A percentile compares a stretch with the other conserved stretches of the same genome.
These are phyloP conservation scores for Thalia dealbata DNA, from an alignment of 176 grass and related monocot genomes.

Conservation along the genomic window DNA sequence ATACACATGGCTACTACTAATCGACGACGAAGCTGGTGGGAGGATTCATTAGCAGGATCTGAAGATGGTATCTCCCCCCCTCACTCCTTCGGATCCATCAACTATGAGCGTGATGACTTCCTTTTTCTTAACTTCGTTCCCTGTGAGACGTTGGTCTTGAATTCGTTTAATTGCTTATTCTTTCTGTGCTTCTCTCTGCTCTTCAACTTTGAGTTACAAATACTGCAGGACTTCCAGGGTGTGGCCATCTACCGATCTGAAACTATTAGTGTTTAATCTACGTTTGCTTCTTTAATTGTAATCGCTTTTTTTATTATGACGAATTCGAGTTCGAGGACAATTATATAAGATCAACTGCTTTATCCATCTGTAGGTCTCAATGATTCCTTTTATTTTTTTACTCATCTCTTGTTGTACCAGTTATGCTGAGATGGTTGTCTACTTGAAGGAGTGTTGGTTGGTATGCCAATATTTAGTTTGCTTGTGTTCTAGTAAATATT, in stretches of 20 bases:
- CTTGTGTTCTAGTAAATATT: background rate
- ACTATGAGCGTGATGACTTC: background rate
- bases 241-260: background rate
- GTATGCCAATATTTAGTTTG: background rate
- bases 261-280: background rate
- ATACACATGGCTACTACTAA: background rate
- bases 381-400: no score
- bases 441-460: background rate
- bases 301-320: background rate
- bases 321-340: background rate
- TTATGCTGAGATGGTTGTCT: background rate
- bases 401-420: background rate
- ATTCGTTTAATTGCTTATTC: conserved; percentile 7
- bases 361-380: background rate
- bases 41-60: background rate
- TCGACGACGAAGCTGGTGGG: no score
- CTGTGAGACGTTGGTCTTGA: background rate
- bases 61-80: background rate
- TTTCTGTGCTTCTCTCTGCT: background rate
- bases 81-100: background rate
- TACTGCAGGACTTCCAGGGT: background rate
- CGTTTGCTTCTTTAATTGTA: conserved; percentile 1
- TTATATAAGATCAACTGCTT: background rate
- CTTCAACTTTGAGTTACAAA: background rate
- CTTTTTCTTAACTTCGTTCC: background rate